Percentiles rank a stretch among this genome's conserved stretches.
These are phyloP conservation scores for Whalleya microplaca DNA, from an alignment of 2,329 filamentous ascomycete species.

Conservation along the genomic window DNA sequence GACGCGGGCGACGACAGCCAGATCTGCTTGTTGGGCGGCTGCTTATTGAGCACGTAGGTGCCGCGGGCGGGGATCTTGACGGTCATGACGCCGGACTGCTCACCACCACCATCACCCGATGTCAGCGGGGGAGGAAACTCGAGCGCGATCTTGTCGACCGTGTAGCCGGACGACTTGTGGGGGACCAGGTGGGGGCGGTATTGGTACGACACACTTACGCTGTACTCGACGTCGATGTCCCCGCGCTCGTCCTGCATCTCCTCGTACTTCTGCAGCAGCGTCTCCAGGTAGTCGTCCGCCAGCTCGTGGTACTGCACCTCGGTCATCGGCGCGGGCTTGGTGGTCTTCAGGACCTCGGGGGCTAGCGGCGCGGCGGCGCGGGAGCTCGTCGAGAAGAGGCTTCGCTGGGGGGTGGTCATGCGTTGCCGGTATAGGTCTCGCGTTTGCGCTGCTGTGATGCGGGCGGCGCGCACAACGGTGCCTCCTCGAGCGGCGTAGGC, in stretches of 20 bases:
- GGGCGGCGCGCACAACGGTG: conserved; percentile 26
- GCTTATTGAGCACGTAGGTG: conserved; percentile 96
- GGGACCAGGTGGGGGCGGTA: too few species aligned
- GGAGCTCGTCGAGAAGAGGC: conserved; percentile 41
- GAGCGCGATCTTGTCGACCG: too few species aligned
- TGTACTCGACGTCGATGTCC: conserved; percentile 86
- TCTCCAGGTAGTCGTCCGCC: conserved; percentile 74
- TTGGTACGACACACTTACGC: too few species aligned
- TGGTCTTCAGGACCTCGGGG: conserved; percentile 34
- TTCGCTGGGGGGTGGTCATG: conserved; percentile 1
- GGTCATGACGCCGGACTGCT: conserved; percentile 86
- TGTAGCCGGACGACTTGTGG: too few species aligned
- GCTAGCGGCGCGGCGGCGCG: conserved; percentile 46
- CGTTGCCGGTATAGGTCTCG: conserved; percentile 1
- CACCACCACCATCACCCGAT: too few species aligned
- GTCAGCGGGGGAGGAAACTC: too few species aligned
- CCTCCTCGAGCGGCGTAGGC: conserved; percentile 25
- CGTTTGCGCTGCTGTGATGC: conserved; percentile 23
- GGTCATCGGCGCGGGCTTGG: conserved; percentile 63
- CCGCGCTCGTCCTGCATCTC: conserved; percentile 71
- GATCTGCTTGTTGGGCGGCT: conserved; percentile 95
- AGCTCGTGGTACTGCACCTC: conserved; percentile 76
- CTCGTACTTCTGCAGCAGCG: conserved; percentile 65
- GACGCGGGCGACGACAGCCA: conserved; percentile 93
- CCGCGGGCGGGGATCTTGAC: conserved; percentile 71